A percentile compares a stretch with the other conserved stretches of the same genome.
These are phyloP conservation scores for Dothistroma pini DNA, from an alignment of 2,329 filamentous ascomycete species.

Conservation along the genomic window DNA sequence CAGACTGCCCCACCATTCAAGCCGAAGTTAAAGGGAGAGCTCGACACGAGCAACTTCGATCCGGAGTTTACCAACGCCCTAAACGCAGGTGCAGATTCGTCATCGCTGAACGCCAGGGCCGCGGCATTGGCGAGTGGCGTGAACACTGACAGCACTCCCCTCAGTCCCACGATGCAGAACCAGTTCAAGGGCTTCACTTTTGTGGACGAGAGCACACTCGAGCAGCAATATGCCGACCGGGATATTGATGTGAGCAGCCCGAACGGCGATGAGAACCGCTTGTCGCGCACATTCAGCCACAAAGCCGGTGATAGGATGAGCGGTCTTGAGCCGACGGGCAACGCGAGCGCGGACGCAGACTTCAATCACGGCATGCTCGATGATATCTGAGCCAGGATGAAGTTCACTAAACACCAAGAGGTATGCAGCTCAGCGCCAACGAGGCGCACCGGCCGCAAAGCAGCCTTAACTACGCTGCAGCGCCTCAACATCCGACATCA, in stretches of 20 bases:
- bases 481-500: neutral
- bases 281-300: conserved; percentile 39
- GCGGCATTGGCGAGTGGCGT: conserved; percentile 76
- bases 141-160: conserved; percentile 81
- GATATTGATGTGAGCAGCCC: conserved; percentile 40
- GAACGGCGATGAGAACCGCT: conserved; percentile 32
- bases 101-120: conserved; percentile 86
- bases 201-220: conserved; percentile 94
- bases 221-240: conserved; percentile 66
- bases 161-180: conserved; percentile 93
- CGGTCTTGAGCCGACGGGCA: conserved; percentile 43
- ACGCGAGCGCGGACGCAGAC: conserved; percentile 39
- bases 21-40: conserved; percentile 91
- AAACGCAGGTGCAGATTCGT: conserved; percentile 70
- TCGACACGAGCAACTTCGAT: conserved; percentile 97
- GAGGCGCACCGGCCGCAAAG: neutral
- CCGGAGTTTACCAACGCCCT: conserved; percentile 96
- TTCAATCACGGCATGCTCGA: conserved; percentile 47
- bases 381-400: conserved; percentile 27
- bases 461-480: neutral
- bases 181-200: conserved; percentile 99
- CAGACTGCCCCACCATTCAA: conserved; percentile 95
- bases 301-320: conserved; percentile 50
- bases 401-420: neutral
- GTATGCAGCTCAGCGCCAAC: neutral